Base-by-base conservation (phyloP, 73 alveolate genomes). In the Stentor roeselii region DNA sequence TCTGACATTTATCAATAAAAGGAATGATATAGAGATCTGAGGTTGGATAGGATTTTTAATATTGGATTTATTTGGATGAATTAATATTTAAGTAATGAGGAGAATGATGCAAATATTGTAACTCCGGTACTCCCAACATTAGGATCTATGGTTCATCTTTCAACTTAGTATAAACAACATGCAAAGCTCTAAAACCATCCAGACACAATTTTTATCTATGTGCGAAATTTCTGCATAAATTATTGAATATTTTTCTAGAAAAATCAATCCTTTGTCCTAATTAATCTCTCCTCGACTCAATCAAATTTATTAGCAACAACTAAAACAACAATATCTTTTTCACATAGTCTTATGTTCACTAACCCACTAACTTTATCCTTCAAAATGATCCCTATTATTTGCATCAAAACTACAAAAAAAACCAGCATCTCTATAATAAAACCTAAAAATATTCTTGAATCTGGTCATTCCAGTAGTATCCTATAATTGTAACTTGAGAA, bases 381-480 rank as follows among this genome's bases (percentile, higher is more conserved):
- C 87, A 39, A 88, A 82, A 27, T 86, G 39, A 6, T 88, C 91
- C 61, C 88, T 78, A 39, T 86, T 88, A 21, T 78, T 76, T 14
- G 39, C 34, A 2, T 76, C 84, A 2, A 0, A 76, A 37, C 95
- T 87, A 75, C 95, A 92, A n/a, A 95, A 98, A 74, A 96, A 89
- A n/a, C 93, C 92, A 39, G 98, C 93, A 39, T 94, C 95, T 87
- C 98, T 90, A 83, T 97, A 97, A 89, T 94, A 97, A 59, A 95
- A 86, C 86, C 97, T 89, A 4, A 97, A 95, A 39, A 96, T 93
- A 2, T 97, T 87, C 87, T 97, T 90, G 89, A 96, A 97, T 38
- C 95, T 90, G 82, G 93, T 98, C 75, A 91, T 88, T n/a, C 99
- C 99, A 76, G 97, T 98, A 34, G 96, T 93, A 60, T 93, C 98